Conservation (phyloP, 2,329 filamentous ascomycete genomes). For the Fusarium illudens region DNA sequence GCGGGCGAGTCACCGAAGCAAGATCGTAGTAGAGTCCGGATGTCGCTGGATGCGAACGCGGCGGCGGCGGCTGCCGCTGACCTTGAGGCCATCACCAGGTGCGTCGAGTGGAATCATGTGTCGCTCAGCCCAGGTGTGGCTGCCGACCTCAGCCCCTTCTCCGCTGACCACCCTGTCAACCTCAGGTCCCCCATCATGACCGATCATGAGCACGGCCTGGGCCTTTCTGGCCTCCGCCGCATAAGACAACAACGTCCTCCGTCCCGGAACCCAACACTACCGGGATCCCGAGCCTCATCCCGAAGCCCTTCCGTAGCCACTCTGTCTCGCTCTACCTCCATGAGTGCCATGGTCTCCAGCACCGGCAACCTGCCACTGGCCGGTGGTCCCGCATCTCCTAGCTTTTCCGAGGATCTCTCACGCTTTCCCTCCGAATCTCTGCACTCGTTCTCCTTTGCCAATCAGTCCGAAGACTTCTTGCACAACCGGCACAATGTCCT, state of each 20-base stretch:
- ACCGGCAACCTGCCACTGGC: constrained; percentile 63
- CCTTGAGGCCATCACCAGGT: constrained; percentile 80
- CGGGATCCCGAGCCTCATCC: constrained; percentile 69
- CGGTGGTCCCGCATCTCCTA: constrained; percentile 75
- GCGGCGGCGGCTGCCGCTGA: constrained; percentile 66
- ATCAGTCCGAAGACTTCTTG: constrained; percentile 91
- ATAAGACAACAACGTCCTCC: constrained; percentile 85
- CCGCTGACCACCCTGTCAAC: constrained; percentile 42
- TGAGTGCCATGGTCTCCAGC: constrained; percentile 71
- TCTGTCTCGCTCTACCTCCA: constrained; percentile 74
- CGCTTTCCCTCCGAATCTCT: constrained; percentile 95
- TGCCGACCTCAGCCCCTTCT: constrained; percentile 20
- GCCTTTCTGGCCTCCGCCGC: constrained; percentile 85
- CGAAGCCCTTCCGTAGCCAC: constrained; percentile 65
- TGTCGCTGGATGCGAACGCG: constrained; percentile 80
- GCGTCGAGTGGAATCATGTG: constrained; percentile 40
- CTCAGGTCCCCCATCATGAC: constrained; percentile 80
- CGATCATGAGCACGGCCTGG: constrained; percentile 88
- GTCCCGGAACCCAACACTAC: constrained; percentile 70
- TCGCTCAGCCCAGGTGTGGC: constrained; percentile 27
- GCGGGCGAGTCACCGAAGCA: constrained; percentile 53
- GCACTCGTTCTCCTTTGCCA: constrained; percentile 97
- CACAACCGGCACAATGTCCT: constrained; percentile 92
- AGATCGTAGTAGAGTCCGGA: constrained; percentile 70
- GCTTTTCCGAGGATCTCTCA: constrained; percentile 85